Evolutionary conservation across 2,329 filamentous ascomycete species (phyloP).

Genomic region (Calonectria pteridis): DNA sequence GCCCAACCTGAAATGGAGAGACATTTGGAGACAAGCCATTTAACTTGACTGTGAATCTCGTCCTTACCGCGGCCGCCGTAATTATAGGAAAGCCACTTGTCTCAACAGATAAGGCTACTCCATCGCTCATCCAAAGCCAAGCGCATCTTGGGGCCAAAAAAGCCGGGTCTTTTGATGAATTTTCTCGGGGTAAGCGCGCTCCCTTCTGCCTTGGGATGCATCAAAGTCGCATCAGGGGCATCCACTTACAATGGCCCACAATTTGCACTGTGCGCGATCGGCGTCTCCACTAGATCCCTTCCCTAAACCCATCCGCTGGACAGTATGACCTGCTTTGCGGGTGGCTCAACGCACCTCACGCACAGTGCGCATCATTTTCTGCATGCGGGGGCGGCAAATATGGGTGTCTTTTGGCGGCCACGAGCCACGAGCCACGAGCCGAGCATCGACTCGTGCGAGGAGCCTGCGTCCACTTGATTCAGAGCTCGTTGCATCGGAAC

Average conservation of each 20-base stretch:
- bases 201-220: slow-evolving; percentile 4
- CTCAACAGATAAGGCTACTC: not conserved
- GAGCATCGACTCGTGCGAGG: not conserved
- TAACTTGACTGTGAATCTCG: not conserved
- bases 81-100: not conserved
- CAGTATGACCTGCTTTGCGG: not conserved
- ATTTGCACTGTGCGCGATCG: slow-evolving; percentile 20
- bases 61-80: not conserved
- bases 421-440: not conserved
- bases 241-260: not conserved
- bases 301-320: not conserved
- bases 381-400: slow-evolving; percentile 21
- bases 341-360: slow-evolving; percentile 8
- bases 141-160: not conserved
- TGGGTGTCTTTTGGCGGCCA: not conserved
- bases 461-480: not conserved
- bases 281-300: not conserved
- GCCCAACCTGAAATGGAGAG: slow-evolving; percentile 10
- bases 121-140: not conserved
- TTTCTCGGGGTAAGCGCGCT: slow-evolving; percentile 6
- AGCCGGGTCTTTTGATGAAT: not conserved
- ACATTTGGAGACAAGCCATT: slow-evolving; percentile 10
- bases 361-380: slow-evolving; percentile 14
- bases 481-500: not conserved
- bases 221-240: slow-evolving; percentile 12